phyloP scores from a whole-genome alignment of 2,329 filamentous ascomycete genomes.

The Colletotrichum sp. region DNA sequence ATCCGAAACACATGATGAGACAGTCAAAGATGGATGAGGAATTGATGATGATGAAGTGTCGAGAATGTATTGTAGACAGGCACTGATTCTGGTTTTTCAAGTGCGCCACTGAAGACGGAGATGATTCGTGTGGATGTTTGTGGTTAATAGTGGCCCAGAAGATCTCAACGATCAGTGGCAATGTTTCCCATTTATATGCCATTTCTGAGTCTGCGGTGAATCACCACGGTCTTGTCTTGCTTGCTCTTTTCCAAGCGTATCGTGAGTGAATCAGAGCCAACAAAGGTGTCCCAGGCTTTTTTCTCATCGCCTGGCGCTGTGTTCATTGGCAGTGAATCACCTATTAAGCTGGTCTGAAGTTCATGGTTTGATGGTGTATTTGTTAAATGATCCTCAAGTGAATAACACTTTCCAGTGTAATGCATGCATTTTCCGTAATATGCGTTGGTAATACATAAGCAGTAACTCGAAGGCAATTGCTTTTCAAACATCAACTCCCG shows the following conservation, averaged over 20 bases:
- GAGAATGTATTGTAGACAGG: not conserved
- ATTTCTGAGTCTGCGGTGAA: not conserved
- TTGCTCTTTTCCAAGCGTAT: rapidly evolving
- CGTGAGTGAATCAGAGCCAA: not conserved
- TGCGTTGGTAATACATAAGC: too few relatives aligned
- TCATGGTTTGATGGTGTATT: too few relatives aligned
- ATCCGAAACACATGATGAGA: not conserved
- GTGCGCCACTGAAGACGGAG: not conserved
- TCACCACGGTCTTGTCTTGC: not conserved
- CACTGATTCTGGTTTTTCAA: not conserved
- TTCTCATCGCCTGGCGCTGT: not conserved
- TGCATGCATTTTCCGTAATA: too few relatives aligned
- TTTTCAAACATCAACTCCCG: too few relatives aligned
- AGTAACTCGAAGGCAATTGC: too few relatives aligned
- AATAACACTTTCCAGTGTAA: too few relatives aligned
- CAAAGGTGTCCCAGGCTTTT: too few relatives aligned
- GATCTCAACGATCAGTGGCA: rapidly evolving
- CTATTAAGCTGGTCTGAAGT: too few relatives aligned
- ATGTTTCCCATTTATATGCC: not conserved
- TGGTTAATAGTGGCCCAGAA: not conserved
- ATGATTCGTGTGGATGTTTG: not conserved
- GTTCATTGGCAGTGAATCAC: not conserved
- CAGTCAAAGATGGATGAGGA: not conserved
- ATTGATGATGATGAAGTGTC: not conserved
- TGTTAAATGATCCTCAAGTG: too few relatives aligned